Evolutionary conservation across 345 rosid species (phyloP), one percentile per base, ranked within the genome.

Genomic region (Hypericum androsaemum): DNA sequence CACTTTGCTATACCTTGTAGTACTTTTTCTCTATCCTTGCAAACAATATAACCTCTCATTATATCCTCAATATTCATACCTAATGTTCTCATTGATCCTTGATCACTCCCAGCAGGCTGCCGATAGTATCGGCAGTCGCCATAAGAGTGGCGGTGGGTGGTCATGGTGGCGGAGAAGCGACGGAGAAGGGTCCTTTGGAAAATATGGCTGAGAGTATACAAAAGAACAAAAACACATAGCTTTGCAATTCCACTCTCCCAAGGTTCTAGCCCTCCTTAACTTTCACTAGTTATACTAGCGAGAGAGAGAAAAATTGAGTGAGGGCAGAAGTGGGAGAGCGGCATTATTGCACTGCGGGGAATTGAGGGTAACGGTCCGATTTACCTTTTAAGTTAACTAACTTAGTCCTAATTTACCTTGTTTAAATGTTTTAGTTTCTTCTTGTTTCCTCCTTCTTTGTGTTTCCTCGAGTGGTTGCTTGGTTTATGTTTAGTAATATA

Each of bases 281-380:
- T 22, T 22, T 22, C 4, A 22, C 32, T 22, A 22, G 32, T 22
- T 1, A 1, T 1, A 22, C 32, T 22, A 22, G 32, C 4, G 32
- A 22, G n/a, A n/a, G n/a, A n/a, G n/a, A n/a, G 6, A 10, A 10
- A 37, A 35, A 12, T 1, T 0, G 47, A 44, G 50, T 8, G 53
- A 15, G 67, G 71, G 71, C 70, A 78, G 86, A 80, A 57, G 57
- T 49, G 72, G 87, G 74, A 83, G 81, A 80, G 83, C 76, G 68
- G 65, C 53, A 78, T 76, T 57, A 64, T 80, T 83, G 87, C 87
- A 80, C 73, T 52, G 87, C 80, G 85, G 92, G 92, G 92, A 83
- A 83, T 83, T 72, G 92, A 83, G 92, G 92, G 83, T 78, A 67
- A 62, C 92, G 92, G 92, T 83, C 92, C 92, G 87, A 83, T 62